Conservation (phyloP, 2,329 filamentous ascomycete species). For the Neofusicoccum parvum region DNA sequence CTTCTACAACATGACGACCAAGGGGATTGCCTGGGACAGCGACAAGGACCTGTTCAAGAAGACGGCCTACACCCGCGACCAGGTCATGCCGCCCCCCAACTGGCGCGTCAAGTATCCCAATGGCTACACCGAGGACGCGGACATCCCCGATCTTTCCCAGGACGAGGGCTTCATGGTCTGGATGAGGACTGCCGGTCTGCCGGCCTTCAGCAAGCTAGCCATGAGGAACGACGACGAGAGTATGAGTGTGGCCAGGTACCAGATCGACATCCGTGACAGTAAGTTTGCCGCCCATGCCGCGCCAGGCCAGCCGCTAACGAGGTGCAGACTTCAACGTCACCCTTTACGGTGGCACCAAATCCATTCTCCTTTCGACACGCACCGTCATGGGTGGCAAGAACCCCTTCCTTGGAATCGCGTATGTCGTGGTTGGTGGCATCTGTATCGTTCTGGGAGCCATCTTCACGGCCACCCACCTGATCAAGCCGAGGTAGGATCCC, state of each 20-base stretch:
- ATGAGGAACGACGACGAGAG: constrained; percentile 72
- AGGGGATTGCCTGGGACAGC: constrained; percentile 82
- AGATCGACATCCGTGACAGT: constrained; percentile 78
- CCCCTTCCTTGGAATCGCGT: constrained; percentile 93
- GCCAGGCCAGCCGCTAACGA: constrained; percentile 28
- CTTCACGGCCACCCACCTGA: constrained; percentile 87
- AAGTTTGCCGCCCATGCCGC: constrained; percentile 44
- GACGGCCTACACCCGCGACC: constrained; percentile 64
- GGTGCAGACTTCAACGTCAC: constrained; percentile 75
- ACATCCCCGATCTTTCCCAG: constrained; percentile 70
- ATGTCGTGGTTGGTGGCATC: constrained; percentile 88
- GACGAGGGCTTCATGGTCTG: constrained; percentile 93
- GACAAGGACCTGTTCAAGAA: constrained; percentile 78
- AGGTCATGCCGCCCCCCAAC: constrained; percentile 82
- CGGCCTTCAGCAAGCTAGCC: constrained; percentile 92
- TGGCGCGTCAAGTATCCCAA: constrained; percentile 74
- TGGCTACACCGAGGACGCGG: constrained; percentile 63
- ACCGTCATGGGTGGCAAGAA: constrained; percentile 96
- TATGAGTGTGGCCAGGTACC: constrained; percentile 74
- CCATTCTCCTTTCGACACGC: constrained; percentile 82
- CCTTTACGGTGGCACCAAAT: constrained; percentile 83
- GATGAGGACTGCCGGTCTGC: constrained; percentile 96
- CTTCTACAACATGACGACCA: constrained; percentile 73
- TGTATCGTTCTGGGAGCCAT: constrained; percentile 86
- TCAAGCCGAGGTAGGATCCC: constrained; percentile 76